These are phyloP conservation scores for Asterophora lycoperdoides DNA, from an alignment of 768 basidiomycete genomes.

Conservation along the genomic window DNA sequence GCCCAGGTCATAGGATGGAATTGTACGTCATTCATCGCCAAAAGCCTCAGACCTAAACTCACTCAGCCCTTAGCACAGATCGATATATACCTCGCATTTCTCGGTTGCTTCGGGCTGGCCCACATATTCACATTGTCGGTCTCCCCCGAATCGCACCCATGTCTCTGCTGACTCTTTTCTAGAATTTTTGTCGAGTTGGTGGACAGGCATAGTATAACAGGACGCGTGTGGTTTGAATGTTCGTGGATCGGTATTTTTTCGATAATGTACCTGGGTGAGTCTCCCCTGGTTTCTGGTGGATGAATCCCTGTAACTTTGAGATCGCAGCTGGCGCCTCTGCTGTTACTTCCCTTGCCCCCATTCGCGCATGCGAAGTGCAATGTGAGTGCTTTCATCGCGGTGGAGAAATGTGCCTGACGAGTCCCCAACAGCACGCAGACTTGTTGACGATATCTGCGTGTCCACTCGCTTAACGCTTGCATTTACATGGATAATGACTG, in stretches of 20 bases:
- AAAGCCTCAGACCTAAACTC: constrained; percentile 2
- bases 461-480: constrained; percentile 55
- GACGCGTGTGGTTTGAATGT: constrained; percentile 71
- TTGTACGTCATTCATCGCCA: constrained; percentile 31
- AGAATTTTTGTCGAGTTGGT: constrained; percentile 59
- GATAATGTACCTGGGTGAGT: constrained; percentile 55
- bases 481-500: constrained; percentile 39
- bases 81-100: constrained; percentile 56
- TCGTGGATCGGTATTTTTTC: constrained; percentile 57
- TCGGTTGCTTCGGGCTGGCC: constrained; percentile 55
- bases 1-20: constrained; percentile 29
- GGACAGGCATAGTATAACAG: constrained; percentile 45
- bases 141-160: not conserved
- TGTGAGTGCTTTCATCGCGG: constrained; percentile 19
- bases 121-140: constrained; percentile 57
- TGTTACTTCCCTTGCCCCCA: constrained; percentile 37
- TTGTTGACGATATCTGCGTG: constrained; percentile 33
- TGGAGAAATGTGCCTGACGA: not conserved
- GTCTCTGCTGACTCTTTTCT: constrained; percentile 2
- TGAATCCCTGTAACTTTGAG: not conserved
- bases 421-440: constrained; percentile 2
- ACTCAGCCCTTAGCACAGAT: constrained; percentile 35
- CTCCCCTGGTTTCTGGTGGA: constrained; percentile 16
- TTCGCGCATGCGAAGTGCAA: constrained; percentile 29
- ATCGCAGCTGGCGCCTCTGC: constrained; percentile 48